A percentile compares a stretch with the other conserved stretches of the same genome.
These are phyloP conservation scores for Nicotiana rustica DNA, from an alignment of 305 asterid species.

Conservation along the genomic window DNA sequence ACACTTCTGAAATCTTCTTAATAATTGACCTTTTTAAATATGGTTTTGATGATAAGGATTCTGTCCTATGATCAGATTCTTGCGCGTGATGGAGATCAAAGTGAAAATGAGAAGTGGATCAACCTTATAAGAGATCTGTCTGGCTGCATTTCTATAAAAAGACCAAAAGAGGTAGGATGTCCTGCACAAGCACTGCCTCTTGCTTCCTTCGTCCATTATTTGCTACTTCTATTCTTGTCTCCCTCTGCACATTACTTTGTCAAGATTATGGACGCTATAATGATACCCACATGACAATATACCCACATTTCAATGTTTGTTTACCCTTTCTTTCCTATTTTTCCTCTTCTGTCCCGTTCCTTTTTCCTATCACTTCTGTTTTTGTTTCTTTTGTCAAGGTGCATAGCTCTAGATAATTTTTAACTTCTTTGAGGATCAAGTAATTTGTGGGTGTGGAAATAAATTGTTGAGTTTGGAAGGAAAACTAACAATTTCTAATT, in stretches of 20 bases:
- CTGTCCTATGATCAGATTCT: slow-evolving; percentile 67
- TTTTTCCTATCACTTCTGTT: slow-evolving; percentile 4
- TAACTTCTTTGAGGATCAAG: neutral
- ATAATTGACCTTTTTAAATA: slow-evolving; percentile 34
- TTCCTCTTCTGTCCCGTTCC: neutral
- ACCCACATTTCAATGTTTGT: neutral
- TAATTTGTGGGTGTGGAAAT: neutral
- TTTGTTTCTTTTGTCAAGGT: neutral
- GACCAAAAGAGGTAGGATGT: slow-evolving; percentile 88
- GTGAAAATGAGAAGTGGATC: slow-evolving; percentile 90
- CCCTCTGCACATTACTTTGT: neutral
- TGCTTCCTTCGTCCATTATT: slow-evolving; percentile 7
- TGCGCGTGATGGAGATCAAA: slow-evolving; percentile 83
- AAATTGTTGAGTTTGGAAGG: neutral
- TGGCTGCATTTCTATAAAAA: slow-evolving; percentile 84
- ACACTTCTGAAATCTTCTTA: slow-evolving; percentile 34
- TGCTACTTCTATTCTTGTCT: neutral
- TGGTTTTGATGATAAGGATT: slow-evolving; percentile 30
- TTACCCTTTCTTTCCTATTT: neutral
- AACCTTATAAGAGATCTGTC: slow-evolving; percentile 91
- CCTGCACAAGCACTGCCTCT: neutral
- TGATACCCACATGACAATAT: neutral
- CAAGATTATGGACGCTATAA: slow-evolving; percentile 28
- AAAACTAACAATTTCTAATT: neutral
- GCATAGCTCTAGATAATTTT: neutral